Conservation (phyloP, 148 eudicot genomes). For the Nepenthes gracilis region DNA sequence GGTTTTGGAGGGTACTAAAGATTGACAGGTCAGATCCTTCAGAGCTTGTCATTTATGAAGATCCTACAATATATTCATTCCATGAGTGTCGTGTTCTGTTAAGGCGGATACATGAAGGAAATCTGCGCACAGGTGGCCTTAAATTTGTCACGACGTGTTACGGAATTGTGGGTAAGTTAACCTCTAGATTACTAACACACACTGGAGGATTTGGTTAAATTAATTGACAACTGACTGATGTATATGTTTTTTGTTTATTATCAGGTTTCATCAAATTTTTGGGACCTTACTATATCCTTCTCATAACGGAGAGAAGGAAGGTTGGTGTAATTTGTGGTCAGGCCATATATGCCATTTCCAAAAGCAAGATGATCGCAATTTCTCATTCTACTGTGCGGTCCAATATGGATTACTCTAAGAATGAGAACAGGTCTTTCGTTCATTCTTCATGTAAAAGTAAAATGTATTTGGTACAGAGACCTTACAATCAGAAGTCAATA, state of each 20-base stretch:
- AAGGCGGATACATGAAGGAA: constrained; percentile 73
- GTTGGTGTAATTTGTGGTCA: constrained; percentile 82
- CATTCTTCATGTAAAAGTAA: constrained; percentile 53
- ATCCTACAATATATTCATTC: constrained; percentile 62
- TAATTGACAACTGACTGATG: neutral
- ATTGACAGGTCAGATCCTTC: constrained; percentile 71
- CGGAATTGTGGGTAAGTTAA: constrained; percentile 81
- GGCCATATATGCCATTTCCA: constrained; percentile 71
- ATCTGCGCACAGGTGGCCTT: constrained; percentile 80
- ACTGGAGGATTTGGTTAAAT: neutral
- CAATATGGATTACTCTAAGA: constrained; percentile 75
- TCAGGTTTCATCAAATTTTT: constrained; percentile 85
- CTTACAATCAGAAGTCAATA: constrained; percentile 17
- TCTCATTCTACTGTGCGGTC: constrained; percentile 70
- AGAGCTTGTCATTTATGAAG: constrained; percentile 65
- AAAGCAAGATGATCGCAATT: constrained; percentile 80
- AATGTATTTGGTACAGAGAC: constrained; percentile 36
- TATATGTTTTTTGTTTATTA: neutral
- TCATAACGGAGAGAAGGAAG: constrained; percentile 87
- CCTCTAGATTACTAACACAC: neutral
- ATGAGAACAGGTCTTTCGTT: constrained; percentile 95
- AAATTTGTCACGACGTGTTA: constrained; percentile 74
- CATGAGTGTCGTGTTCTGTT: constrained; percentile 59
- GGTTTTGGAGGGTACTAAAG: constrained; percentile 81
- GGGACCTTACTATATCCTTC: constrained; percentile 93